Base-by-base conservation (phyloP, 371 early-diverging fungal genomes). In the Apophysomyces ossiformis region DNA sequence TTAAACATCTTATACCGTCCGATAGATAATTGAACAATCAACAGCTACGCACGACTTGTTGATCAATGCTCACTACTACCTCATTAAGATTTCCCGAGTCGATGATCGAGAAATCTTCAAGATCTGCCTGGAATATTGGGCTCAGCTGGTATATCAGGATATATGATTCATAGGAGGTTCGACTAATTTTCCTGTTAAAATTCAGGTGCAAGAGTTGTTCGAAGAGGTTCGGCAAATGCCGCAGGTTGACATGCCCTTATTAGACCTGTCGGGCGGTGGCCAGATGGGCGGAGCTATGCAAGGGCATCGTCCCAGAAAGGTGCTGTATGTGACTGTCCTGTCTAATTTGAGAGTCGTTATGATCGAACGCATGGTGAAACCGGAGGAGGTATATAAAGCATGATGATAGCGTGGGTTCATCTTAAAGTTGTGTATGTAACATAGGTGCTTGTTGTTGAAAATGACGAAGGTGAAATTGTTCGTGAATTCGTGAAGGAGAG, bases 391-490 rank as follows among this genome's bases (percentile, higher is more conserved):
- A 69, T 65, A 69, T 67, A 15, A 41, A n/a, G n/a, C 21, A 26
- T 26, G 32, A 26, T 26, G 32, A 26, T 26, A 26, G 32, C 32
- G 32, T 26, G 32, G 32, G 32, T 26, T 26, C 32, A 37, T 45
- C 38, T 35, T 41, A 41, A 8, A 21, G 16, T 54, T 26, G 32
- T 1, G 32, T 26, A 26, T 26, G 2, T 26, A 3, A 2, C 32
- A 21, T 71, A 92, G 87, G 96, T 99, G 12, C 85, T 99, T 44
- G 90, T 99, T 57, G 95, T 97, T n/a, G 97, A 99, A 77, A 98
- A 99, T 82, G 99, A 99, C 63, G 97, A 99, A 76, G 99, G 99
- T 56, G 99, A 99, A 82, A 95, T 99, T 77, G 98, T 99, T 11
- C 92, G 99, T 66, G 99, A 99, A 81, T 92, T 92, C 58, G 85